A percentile compares a stretch with the other conserved stretches of the same genome.
Conservation (phyloP, 768 basidiomycete genomes). For the Boletus huronensis region DNA sequence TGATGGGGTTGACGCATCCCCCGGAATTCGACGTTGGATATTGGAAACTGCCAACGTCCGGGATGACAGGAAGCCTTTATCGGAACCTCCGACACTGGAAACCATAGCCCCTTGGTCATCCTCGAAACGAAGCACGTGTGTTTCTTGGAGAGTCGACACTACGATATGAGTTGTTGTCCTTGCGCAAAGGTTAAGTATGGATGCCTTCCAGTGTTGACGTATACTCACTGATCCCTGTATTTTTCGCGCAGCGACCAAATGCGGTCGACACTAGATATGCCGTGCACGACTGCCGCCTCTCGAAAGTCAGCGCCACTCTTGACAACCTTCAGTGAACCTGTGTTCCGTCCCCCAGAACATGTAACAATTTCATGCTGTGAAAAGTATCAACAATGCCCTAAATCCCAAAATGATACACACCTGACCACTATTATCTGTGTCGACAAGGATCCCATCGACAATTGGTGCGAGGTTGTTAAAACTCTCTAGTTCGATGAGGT, state of each 20-base stretch:
- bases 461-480: conserved; percentile 83
- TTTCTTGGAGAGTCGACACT: conserved; percentile 55
- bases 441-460: conserved; percentile 72
- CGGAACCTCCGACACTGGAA: conserved; percentile 33
- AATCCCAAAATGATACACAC: conserved; percentile 33
- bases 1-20: conserved; percentile 15
- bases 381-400: background rate
- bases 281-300: conserved; percentile 56
- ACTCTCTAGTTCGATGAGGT: conserved; percentile 57
- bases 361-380: conserved; percentile 75
- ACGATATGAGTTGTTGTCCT: conserved; percentile 58
- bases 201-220: background rate
- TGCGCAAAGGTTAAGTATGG: background rate
- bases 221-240: conserved; percentile 48
- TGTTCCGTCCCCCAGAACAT: conserved; percentile 76
- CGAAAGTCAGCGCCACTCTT: conserved; percentile 80
- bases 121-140: conserved; percentile 52
- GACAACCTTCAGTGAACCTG: conserved; percentile 73
- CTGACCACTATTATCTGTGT: conserved; percentile 68
- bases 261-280: conserved; percentile 51
- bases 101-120: conserved; percentile 15
- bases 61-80: conserved; percentile 46
- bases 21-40: conserved; percentile 35
- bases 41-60: conserved; percentile 68
- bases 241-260: conserved; percentile 59